These are phyloP conservation scores for Arctium minus DNA, from an alignment of 129 eudicot genomes.

Conservation along the genomic window DNA sequence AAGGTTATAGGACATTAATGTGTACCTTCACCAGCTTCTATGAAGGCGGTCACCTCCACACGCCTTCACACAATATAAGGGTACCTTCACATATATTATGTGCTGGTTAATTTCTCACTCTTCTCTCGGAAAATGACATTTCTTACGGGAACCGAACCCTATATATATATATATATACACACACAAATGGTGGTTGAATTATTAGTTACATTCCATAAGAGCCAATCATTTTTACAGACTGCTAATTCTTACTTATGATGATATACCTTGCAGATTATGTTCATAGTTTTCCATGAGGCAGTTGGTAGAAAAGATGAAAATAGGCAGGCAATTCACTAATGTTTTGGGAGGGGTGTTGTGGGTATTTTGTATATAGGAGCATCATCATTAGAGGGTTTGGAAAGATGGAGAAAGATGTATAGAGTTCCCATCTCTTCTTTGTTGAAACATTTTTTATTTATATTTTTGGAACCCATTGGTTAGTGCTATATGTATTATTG, in stretches of 20 bases:
- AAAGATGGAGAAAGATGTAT: slow-evolving; percentile 50
- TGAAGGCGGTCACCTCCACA: too few species aligned
- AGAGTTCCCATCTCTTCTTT: slow-evolving; percentile 40
- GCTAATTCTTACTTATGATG: background rate
- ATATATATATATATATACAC: too few species aligned
- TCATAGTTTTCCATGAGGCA: slow-evolving; percentile 23
- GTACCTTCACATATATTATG: too few species aligned
- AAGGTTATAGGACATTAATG: too few species aligned
- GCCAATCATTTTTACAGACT: background rate
- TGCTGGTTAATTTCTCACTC: too few species aligned
- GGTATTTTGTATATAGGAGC: slow-evolving; percentile 52
- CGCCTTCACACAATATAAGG: too few species aligned
- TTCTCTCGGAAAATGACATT: too few species aligned
- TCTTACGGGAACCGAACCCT: too few species aligned
- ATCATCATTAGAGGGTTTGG: slow-evolving; percentile 23
- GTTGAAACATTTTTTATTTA: slow-evolving; percentile 1
- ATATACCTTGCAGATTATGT: slow-evolving; percentile 42
- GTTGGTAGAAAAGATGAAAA: slow-evolving; percentile 24
- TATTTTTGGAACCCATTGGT: slow-evolving; percentile 44
- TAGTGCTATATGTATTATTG: slow-evolving; percentile 42
- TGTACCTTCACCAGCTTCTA: too few species aligned
- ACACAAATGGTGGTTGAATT: background rate
- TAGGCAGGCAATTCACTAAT: slow-evolving; percentile 5
- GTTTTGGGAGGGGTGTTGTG: slow-evolving; percentile 4
- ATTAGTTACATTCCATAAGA: background rate